Conservation (phyloP, 768 basidiomycete species). For the Boletus reticuloceps region DNA sequence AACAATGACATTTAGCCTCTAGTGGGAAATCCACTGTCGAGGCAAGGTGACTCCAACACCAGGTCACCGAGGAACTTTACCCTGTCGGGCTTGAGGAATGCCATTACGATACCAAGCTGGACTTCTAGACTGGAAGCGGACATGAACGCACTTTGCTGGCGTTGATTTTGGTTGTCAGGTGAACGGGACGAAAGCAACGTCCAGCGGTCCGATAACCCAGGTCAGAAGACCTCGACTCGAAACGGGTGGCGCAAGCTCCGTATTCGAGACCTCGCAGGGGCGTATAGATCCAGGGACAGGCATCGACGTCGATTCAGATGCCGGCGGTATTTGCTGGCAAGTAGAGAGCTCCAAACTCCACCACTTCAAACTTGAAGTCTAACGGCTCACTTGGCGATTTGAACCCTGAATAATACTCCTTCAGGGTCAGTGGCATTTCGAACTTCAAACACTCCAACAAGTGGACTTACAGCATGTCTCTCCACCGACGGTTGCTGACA, state of each 20-base stretch:
- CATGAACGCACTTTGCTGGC: not conserved
- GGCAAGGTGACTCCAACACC: not conserved
- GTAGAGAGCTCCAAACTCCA: not conserved
- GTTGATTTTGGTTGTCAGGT: conserved; percentile 23
- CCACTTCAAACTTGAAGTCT: not conserved
- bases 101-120: not conserved
- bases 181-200: conserved; percentile 2
- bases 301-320: not conserved
- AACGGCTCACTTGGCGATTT: not conserved
- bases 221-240: conserved; percentile 7
- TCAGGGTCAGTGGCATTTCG: not conserved
- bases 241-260: not conserved
- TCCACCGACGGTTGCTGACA: not conserved
- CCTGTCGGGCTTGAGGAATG: not conserved
- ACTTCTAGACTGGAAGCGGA: not conserved
- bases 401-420: too few species aligned
- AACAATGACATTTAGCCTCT: conserved; percentile 15
- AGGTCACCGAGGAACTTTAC: not conserved
- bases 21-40: conserved; percentile 5
- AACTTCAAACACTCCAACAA: not conserved
- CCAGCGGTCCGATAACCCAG: not conserved
- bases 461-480: too few species aligned
- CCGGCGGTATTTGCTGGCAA: not conserved
- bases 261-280: not conserved
- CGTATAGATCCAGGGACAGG: not conserved